Base-by-base conservation (phyloP, 1,284 basidiomycete species). In the Prillingera fragicola region DNA sequence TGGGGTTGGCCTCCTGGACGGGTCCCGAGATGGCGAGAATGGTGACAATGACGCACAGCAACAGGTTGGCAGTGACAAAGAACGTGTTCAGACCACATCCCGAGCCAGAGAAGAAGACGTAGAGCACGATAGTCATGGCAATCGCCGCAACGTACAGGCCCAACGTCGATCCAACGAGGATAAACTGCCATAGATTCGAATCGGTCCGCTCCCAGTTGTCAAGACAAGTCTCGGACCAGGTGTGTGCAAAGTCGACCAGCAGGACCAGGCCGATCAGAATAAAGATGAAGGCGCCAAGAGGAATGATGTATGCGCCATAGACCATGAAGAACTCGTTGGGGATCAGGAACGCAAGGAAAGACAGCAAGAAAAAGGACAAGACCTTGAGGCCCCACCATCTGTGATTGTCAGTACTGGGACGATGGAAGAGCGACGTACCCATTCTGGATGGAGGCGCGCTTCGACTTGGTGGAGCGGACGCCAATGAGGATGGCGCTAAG, bases 321-420 rank as follows among this genome's bases (percentile, higher is more conserved):
- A 75, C 69, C 52, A 85, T 77, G 57, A 78, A 80, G 66, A 82
- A 84, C 5, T 74, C 66, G 41, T 76, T 73, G 4, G 72, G 67
- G 17, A 81, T 75, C 14, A 83, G 70, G 37, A 76, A 89, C 83
- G 96, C 86, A 69, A 94, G 83, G 77, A 98, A 99, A 5, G 84
- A 85, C 21, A 87, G 69, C 34, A 78, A 74, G 48, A 94, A 85
- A 74, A 36, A 95, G 74, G 86, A 75, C 3, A 96, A 75, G 26
- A 90, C 82, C 68, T 99, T 99, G 12, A 91, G 92, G 26, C 94
- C 94, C 94, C 94, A 99, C 92, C 92, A 99, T 22, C 88, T 91
- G 56, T 8, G 3, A 17, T 32, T 17, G 39, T 45, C 21, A 36
- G 22, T 23, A 17, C 19, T 21, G 52, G 14, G 12, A 6, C 28